Base-by-base conservation (phyloP, 352 stramenopile genomes). In the Phytophthora meadii region DNA sequence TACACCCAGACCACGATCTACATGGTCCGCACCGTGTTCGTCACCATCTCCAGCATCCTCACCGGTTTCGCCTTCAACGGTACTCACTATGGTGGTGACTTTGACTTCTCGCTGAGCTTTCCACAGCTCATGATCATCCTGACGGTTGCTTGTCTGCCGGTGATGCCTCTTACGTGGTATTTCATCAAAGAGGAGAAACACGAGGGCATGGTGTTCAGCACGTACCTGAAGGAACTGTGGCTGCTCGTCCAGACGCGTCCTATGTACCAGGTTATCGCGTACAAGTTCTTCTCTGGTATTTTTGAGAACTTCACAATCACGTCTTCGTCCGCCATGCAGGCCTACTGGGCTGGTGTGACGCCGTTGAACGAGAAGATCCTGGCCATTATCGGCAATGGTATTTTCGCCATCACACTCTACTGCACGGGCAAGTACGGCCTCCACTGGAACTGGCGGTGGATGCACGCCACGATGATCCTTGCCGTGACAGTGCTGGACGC, bases 221-320 rank as follows among this genome's bases (percentile, higher is more conserved):
- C 56, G 41, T 87, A 89, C 62, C 6, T 79, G 12, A 56, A 22
- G 4, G 51, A 77, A 7, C 46, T 88, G 2, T 90, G 74, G 71
- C 34, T 24, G 12, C 54, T 80, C 2, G 24, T 88, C 5, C 68
- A 88, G 65, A 66, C 41, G 5, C 64, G 65, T 14, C 65, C 75
- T 4, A 56, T 90, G 65, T 85, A 82, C 68, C 74, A 82, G 46
- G 68, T 82, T 41, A 76, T 82, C 32, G 71, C 72, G 12, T 82
- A 81, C 63, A 80, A 73, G 34, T 81, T 81, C 46, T 77, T 79
- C 37, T 75, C 68, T 0, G 73, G 72, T 12, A 65, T 84, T 9
- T 77, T 79, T n/a, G 58, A 68, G 34, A 73, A 54, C 59, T 79
- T 82, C 37, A 72, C 59, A 3, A 73, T 70, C 55, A 72, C 70